Conservation (phyloP, 257 asterid species). For the Solanum bukasovii region DNA sequence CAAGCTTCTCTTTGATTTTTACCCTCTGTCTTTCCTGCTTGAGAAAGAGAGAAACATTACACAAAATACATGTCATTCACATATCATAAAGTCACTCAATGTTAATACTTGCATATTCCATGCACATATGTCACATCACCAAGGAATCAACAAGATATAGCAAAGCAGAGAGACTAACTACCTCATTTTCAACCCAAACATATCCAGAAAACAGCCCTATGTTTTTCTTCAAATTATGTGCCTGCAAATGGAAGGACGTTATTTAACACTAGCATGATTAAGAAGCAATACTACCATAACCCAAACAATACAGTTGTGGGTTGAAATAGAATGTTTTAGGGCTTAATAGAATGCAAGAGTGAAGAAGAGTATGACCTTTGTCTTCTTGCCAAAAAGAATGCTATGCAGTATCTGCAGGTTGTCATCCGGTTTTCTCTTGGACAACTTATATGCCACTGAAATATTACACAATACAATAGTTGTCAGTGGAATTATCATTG, state of each 20-base stretch:
- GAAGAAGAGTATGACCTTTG: constrained; percentile 38
- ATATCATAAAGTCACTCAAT: neutral
- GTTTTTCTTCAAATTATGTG: constrained; percentile 59
- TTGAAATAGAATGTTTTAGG: neutral
- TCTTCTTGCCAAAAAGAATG: constrained; percentile 78
- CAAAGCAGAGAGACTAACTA: constrained; percentile 3
- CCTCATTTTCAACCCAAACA: constrained; percentile 87
- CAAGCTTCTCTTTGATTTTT: constrained; percentile 68
- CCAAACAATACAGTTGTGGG: neutral
- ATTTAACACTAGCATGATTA: neutral
- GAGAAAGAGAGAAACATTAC: neutral
- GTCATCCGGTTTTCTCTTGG: constrained; percentile 90
- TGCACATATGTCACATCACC: neutral
- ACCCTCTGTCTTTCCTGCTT: constrained; percentile 68
- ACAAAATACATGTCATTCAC: neutral
- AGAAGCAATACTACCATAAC: neutral
- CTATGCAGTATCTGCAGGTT: constrained; percentile 72
- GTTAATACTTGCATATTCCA: neutral
- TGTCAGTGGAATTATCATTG: neutral
- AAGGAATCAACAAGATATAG: neutral
- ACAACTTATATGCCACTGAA: constrained; percentile 87
- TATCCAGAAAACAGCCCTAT: constrained; percentile 90
- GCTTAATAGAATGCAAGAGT: neutral
- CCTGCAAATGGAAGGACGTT: constrained; percentile 30
- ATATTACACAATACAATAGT: neutral